Evolutionary conservation across 2,329 filamentous ascomycete species (phyloP), one percentile per base, ranked within the genome.

Genomic region (Colletotrichum tamarilloi): DNA sequence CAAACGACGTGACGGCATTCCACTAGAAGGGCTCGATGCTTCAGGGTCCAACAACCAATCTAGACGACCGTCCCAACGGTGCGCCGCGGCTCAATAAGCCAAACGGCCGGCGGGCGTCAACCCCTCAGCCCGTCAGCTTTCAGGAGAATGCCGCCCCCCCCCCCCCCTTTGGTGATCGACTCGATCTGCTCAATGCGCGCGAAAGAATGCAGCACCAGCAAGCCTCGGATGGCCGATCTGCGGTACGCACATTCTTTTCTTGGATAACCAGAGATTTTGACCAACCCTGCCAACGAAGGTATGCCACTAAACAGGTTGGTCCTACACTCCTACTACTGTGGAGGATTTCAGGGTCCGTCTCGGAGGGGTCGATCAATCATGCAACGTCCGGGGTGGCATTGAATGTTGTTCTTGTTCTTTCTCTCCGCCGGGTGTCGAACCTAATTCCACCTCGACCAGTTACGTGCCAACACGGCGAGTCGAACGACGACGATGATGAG

Each of bases 161-260:
- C 38, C 38, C 38, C 38, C 38, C 38, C 38, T 42, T 30, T 9
- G n/a, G 42, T 22, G 59, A 63, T 63, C 60, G 60, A 52, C 42
- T 55, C 12, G 49, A 24, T 30, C 24, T 53, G 22, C 19, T 35
- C 49, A 53, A 38, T 55, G 30, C 62, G n/a, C 35, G 30, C 62
- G 35, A 35, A 52, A 8, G 28, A 22, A 46, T 49, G 26, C 19
- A 42, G 38, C n/a, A 42, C 22, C 28, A 22, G 60, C 14, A 63
- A 53, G 49, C 62, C 28, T 30, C 46, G n/a, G 28, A n/a, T 14
- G n/a, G 32, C 16, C 53, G 65, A 64, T 63, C 42, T 42, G 26
- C 38, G 38, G 14, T 60, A 35, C 46, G 57, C 69, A 28, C 58
- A 58, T 59, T 72, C 53, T 69, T 69, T 73, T 65, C 66, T 64